These are phyloP conservation scores for Paramyrothecium roridum DNA, from an alignment of 2,329 filamentous ascomycete species.

Conservation along the genomic window DNA sequence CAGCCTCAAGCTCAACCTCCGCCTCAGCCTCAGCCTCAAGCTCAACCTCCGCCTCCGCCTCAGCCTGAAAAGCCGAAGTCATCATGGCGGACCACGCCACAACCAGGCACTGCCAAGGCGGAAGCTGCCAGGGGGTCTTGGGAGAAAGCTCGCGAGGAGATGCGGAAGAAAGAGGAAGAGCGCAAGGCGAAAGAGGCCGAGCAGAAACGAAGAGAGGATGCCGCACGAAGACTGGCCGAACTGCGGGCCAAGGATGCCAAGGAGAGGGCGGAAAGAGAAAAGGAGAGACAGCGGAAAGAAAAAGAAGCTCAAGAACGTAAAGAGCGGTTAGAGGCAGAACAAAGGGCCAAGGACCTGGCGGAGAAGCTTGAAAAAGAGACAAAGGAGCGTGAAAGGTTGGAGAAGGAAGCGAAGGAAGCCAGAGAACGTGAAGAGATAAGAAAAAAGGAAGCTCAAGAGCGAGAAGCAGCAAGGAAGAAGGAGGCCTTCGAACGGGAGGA, in stretches of 20 bases:
- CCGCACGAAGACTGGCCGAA: slow-evolving; percentile 49
- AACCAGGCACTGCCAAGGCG: background rate
- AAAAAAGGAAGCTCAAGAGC: slow-evolving; percentile 25
- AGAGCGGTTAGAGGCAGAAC: slow-evolving; percentile 22
- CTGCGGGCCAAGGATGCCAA: slow-evolving; percentile 53
- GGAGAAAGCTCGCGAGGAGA: slow-evolving; percentile 70
- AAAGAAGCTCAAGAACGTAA: slow-evolving; percentile 25
- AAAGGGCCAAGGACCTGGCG: slow-evolving; percentile 23
- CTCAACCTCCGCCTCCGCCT: slow-evolving; percentile 13
- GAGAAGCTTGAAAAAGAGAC: slow-evolving; percentile 35
- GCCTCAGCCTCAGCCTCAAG: slow-evolving; percentile 18
- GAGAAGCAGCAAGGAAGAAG: slow-evolving; percentile 22
- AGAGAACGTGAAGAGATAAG: slow-evolving; percentile 23
- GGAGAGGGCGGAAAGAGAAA: slow-evolving; percentile 40
- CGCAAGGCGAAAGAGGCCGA: slow-evolving; percentile 60
- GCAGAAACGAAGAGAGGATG: slow-evolving; percentile 56
- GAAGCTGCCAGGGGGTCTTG: slow-evolving; percentile 44
- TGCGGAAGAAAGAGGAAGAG: slow-evolving; percentile 60
- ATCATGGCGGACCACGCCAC: slow-evolving; percentile 1
- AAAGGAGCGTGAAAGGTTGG: slow-evolving; percentile 38
- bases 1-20: slow-evolving; percentile 17
- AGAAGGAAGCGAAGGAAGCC: slow-evolving; percentile 38
- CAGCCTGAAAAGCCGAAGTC: slow-evolving; percentile 3
- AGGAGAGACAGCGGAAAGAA: slow-evolving; percentile 31
- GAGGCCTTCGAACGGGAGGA: slow-evolving; percentile 15